phyloP scores from a whole-genome alignment of 441 rosid genomes.

The Isatis lusitanica region DNA sequence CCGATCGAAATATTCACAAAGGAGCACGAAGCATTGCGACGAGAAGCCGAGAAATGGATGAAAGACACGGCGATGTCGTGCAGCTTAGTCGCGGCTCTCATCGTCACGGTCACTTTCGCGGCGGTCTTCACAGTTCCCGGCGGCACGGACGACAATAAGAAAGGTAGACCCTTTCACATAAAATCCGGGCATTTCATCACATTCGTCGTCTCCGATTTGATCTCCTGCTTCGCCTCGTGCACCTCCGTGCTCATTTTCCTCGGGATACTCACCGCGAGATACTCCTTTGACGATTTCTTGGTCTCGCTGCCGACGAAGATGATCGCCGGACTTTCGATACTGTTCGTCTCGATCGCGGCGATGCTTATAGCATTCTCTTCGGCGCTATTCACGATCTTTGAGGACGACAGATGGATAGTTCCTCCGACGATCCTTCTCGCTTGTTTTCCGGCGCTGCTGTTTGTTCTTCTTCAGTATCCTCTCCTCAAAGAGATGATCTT shows the following conservation, averaged over 20 bases:
- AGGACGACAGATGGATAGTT: constrained; percentile 12
- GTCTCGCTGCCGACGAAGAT: constrained; percentile 37
- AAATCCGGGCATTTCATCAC: neutral
- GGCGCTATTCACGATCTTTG: constrained; percentile 31
- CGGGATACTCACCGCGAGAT: constrained; percentile 43
- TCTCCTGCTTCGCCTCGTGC: constrained; percentile 45
- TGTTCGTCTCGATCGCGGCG: constrained; percentile 38
- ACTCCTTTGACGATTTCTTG: constrained; percentile 44
- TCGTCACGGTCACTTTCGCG: constrained; percentile 41
- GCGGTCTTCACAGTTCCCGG: constrained; percentile 47
- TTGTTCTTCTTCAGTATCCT: constrained; percentile 72
- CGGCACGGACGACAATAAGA: constrained; percentile 23
- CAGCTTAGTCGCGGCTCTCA: constrained; percentile 41
- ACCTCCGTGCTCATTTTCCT: constrained; percentile 42
- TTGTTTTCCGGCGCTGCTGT: constrained; percentile 41
- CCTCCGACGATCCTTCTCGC: constrained; percentile 31
- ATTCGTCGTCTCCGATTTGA: constrained; percentile 34
- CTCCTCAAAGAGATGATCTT: constrained; percentile 61
- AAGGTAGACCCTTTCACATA: constrained; percentile 24
- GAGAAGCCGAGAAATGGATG: constrained; percentile 48
- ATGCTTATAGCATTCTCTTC: constrained; percentile 44
- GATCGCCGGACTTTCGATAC: constrained; percentile 38
- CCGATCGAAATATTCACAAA: constrained; percentile 40
- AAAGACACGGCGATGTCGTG: constrained; percentile 41
- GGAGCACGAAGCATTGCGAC: constrained; percentile 34